Conservation (phyloP, 2,329 filamentous ascomycete genomes). For the Dothiorella sarmentorum region DNA sequence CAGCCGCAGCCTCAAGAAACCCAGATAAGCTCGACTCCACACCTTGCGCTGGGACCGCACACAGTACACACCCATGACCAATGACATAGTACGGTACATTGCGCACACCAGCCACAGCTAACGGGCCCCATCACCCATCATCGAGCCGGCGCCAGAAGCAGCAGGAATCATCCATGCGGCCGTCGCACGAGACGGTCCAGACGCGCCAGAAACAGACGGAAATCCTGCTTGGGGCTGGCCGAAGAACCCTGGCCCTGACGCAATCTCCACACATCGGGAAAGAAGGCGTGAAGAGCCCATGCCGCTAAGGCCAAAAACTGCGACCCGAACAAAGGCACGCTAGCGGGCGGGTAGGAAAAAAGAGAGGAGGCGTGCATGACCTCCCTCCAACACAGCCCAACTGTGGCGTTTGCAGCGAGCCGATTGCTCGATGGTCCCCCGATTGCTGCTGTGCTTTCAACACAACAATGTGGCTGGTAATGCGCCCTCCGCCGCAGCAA, state of each 20-base stretch:
- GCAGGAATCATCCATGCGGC: constrained; percentile 6
- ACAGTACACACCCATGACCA: neutral
- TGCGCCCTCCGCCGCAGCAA: too few species aligned
- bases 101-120: constrained; percentile 1
- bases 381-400: too few species aligned
- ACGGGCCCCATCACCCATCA: too few species aligned
- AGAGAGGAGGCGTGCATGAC: too few species aligned
- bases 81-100: neutral
- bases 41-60: neutral
- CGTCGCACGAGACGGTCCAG: neutral
- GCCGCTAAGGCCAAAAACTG: too few species aligned
- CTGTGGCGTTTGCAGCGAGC: too few species aligned
- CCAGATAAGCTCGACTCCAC: constrained; percentile 9
- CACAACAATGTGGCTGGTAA: too few species aligned
- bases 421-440: too few species aligned
- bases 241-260: neutral
- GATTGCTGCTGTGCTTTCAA: too few species aligned
- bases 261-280: constrained; percentile 6
- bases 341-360: neutral
- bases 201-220: neutral
- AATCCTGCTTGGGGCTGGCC: constrained; percentile 2
- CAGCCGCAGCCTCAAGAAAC: neutral
- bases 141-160: neutral
- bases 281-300: too few species aligned
- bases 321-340: too few species aligned